Evolutionary conservation across 2,329 filamentous ascomycete species (phyloP).

Genomic region (Clonostachys chloroleuca): DNA sequence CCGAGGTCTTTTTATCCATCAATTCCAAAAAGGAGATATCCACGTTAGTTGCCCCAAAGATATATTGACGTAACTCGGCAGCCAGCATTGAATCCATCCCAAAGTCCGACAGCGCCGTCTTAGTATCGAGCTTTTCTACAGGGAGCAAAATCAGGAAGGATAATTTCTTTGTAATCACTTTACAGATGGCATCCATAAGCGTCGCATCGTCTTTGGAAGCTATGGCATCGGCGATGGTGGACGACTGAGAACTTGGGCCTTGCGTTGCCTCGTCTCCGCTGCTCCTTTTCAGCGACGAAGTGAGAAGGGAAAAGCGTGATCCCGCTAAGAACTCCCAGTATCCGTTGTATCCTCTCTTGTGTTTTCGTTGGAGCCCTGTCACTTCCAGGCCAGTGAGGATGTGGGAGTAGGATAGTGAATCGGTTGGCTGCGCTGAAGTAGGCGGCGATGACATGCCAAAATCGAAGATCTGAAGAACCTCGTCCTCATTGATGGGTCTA

Average conservation of each 20-base stretch:
- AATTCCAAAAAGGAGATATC: slow-evolving; percentile 22
- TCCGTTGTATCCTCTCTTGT: neutral
- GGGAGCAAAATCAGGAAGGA: slow-evolving; percentile 14
- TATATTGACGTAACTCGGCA: slow-evolving; percentile 29
- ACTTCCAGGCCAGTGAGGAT: slow-evolving; percentile 16
- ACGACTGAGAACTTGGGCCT: slow-evolving; percentile 9
- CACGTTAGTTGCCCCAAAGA: slow-evolving; percentile 21
- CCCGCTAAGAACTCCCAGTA: neutral
- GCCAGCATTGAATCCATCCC: slow-evolving; percentile 35
- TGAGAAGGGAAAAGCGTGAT: neutral
- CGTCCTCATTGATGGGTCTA: slow-evolving; percentile 21
- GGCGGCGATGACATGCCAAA: slow-evolving; percentile 7
- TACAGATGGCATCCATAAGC: slow-evolving; percentile 3
- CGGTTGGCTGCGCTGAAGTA: slow-evolving; percentile 3
- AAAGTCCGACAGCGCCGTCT: slow-evolving; percentile 19
- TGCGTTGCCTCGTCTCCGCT: neutral
- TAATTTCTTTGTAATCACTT: slow-evolving; percentile 4
- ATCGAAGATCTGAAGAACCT: slow-evolving; percentile 21
- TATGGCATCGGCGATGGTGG: slow-evolving; percentile 4
- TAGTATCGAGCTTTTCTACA: slow-evolving; percentile 14
- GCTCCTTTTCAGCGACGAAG: neutral
- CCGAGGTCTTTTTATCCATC: slow-evolving; percentile 1
- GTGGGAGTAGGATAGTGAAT: slow-evolving; percentile 6
- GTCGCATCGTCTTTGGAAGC: slow-evolving; percentile 1
- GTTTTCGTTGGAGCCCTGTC: slow-evolving; percentile 5